Base-by-base conservation (phyloP, 2,329 filamentous ascomycete species). In the Epichloe hybrida region DNA sequence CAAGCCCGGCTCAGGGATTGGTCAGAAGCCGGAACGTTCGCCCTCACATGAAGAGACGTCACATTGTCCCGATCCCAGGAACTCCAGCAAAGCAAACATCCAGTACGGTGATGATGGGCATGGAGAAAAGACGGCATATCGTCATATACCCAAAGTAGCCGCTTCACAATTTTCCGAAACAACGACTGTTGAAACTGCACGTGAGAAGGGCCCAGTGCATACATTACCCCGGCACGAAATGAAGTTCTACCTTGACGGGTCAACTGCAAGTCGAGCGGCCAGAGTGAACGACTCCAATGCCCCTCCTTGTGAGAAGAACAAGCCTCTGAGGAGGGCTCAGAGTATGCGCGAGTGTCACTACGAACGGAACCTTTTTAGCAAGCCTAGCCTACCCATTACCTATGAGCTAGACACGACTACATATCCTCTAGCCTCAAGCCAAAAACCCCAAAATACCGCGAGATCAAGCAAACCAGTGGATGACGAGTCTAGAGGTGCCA, bases 91-190 rank as follows among this genome's bases (percentile, higher is more conserved):
- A 44, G 58, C 59, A 45, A 50, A 49, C 38, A 36, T 56, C 36
- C 55, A 54, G 45, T 53, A 31, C 20, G 23, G 17, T 20, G 41
- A 60, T 45, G 55, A 57, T 15, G 49, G 51, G 9, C 43, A 41
- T 21, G 42, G 23, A 15, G 31, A 23, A 13, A 48, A 46, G 17
- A 23, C 47, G 13, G 44, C 37, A 17, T 74, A 78, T 55, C 73
- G 67, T 37, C 73, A 81, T 56, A 63, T 79, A 2, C 79, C 79
- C 13, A 68, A 69, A 49, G 69, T 75, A 37, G 78, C 78, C 0
- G 77, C 77, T 1, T 59, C 69, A 11, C 76, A 80, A 52, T 81
- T 81, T 57, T 65, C 71, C 9, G 65, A 69, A 42, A 81, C 78
- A 0, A 72, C 77, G 0, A 77, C 75, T 1, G 65, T 69, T 15